Evolutionary conservation across 306 rosid genomes (phyloP), one percentile per base, ranked within the genome.

Genomic region (Prunus kanzakura): DNA sequence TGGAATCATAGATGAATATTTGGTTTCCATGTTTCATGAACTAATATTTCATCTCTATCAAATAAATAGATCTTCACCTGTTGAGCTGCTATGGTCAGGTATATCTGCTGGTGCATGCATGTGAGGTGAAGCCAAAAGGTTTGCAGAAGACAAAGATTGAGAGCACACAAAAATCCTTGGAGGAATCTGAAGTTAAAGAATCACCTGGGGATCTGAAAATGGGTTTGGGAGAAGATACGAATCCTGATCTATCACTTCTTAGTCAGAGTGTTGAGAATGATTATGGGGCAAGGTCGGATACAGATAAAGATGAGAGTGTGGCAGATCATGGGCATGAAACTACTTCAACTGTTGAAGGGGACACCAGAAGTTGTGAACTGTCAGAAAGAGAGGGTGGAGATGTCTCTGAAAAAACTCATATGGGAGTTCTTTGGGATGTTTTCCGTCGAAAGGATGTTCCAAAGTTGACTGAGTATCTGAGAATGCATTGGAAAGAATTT

Each of bases 341-440:
- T 77, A 52, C 77, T 82, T 71, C 87, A 52, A 72, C 46, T 55
- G 66, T 76, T 69, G 84, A 81, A 67, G 84, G 67, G 79, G 78
- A 81, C 80, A 64, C 69, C 57, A 67, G 71, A 70, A 64, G 76
- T 73, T 27, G 67, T 80, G 89, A 85, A 70, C 75, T 70, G 69
- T 83, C 85, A 62, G 79, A 73, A 16, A 64, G 45, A 76, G 86
- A 88, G 58, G 78, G 84, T 77, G 89, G 77, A 80, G 87, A 86
- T 64, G 51, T 38, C 78, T 78, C 83, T 67, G 78, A 76, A 82
- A 89, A 81, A 74, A 73, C 75, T 64, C 76, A 41, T 75, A 87
- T 87, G 32, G 90, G 92, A 84, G 93, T 87, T 82, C 79, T 89
- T 77, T 95, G 99, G 99, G 97, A 92, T 80, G 97, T 95, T 61